Conservation (phyloP, 768 basidiomycete genomes). For the Pseudohyphozyma bogoriensis region DNA sequence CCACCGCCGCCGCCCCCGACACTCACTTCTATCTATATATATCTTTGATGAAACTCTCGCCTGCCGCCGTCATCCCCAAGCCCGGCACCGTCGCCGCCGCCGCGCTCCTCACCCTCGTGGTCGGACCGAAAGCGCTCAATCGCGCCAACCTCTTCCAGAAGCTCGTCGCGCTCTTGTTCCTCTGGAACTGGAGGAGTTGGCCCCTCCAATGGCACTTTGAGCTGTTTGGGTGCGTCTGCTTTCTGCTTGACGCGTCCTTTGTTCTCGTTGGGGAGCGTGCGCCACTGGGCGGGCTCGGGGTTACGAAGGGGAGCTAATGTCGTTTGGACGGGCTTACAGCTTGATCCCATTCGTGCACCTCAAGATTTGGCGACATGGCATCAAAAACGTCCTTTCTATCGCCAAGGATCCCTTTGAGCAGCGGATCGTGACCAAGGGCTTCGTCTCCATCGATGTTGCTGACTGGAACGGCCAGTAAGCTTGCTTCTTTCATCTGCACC, state of each 20-base stretch:
- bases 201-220: slow-evolving; percentile 23
- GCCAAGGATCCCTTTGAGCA: slow-evolving; percentile 14
- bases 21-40: too few relatives aligned
- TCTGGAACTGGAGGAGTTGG: slow-evolving; percentile 16
- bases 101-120: neutral
- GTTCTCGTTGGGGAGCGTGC: neutral
- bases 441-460: neutral
- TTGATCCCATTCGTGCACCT: slow-evolving; percentile 13
- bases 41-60: too few relatives aligned
- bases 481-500: neutral
- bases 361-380: slow-evolving; percentile 6
- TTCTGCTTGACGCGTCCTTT: neutral
- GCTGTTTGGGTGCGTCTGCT: neutral
- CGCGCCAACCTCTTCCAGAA: neutral
- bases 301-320: neutral
- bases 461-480: slow-evolving; percentile 25
- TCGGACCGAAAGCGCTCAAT: neutral
- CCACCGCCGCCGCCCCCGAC: too few relatives aligned
- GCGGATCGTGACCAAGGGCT: slow-evolving; percentile 1
- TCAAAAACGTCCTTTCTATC: slow-evolving; percentile 13
- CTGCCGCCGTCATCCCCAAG: slow-evolving; percentile 1
- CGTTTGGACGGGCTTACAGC: slow-evolving; percentile 1
- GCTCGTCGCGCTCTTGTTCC: slow-evolving; percentile 9
- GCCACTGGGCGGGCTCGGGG: neutral
- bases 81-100: slow-evolving; percentile 5